Base-by-base conservation (phyloP, 805 yeast species). In the Starmerella scarabaei region DNA sequence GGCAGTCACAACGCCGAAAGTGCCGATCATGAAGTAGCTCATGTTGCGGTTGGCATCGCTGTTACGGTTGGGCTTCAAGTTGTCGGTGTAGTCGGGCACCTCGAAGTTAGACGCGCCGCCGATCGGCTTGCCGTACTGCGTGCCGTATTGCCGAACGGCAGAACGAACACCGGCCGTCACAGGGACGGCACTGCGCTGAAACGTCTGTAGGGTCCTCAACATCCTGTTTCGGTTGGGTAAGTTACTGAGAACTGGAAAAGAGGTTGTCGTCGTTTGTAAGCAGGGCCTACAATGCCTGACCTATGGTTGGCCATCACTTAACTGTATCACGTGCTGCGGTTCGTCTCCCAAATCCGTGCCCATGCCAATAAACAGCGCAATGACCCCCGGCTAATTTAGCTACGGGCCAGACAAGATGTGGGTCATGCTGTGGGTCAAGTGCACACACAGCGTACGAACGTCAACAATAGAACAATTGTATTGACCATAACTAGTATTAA, bases 1-100 rank as follows among this genome's bases (percentile, higher is more conserved):
- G 38, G 96, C 93, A 33, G 83, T 69, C 53, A 86, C 67, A 54
- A 85, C 65, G 61, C 96, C 97, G 63, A 84, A 71, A 33, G 96
- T 77, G 53, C 99, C 99, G 53, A 91, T 88, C 86, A 93, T 85
- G 72, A 93, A 88, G 72, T 91, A 91, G 49, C 94, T 73, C 68
- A 80, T 79, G 64, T 79, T 84, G 64, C 94, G 82, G 55, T 77
- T 68, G 58, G 75, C 73, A 58, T 82, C 93, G 54, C 76, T 68
- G 62, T 80, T 73, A 52, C 72, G 69, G 56, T 72, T 64, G 50
- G 72, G 72, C 70, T 79, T 80, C 56, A 85, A 69, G 66, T 83
- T 81, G 52, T 73, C 77, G 48, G 80, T 72, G 65, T 74, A 86
- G 66, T 86, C 88, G 62, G 96, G 97, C 38, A 91, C 86, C 64